These are phyloP conservation scores for Neofusicoccum laricinum DNA, from an alignment of 2,329 filamentous ascomycete species.

Conservation along the genomic window DNA sequence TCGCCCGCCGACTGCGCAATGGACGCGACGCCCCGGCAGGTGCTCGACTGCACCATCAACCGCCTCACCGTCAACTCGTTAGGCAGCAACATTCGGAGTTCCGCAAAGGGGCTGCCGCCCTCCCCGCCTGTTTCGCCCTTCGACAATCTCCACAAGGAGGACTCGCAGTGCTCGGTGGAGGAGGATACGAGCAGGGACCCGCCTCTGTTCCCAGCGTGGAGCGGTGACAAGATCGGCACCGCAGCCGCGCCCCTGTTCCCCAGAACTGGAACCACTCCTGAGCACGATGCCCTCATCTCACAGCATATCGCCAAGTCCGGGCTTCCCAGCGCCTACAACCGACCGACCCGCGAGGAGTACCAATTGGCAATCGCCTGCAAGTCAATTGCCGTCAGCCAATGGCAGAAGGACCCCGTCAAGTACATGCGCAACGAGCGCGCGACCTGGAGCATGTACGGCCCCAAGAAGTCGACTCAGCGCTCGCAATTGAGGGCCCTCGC, in stretches of 20 bases:
- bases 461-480: conserved; percentile 35
- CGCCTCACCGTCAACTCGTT: conserved; percentile 19
- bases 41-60: conserved; percentile 23
- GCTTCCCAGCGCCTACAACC: conserved; percentile 24
- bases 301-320: conserved; percentile 28
- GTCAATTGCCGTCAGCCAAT: conserved; percentile 40
- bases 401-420: conserved; percentile 40
- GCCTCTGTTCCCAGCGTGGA: conserved; percentile 32
- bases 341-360: conserved; percentile 36
- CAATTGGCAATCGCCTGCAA: conserved; percentile 32
- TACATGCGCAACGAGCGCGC: conserved; percentile 56
- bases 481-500: conserved; percentile 34
- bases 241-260: conserved; percentile 33
- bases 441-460: conserved; percentile 44
- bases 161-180: conserved; percentile 29
- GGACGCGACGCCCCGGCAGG: conserved; percentile 22
- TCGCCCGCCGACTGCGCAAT: conserved; percentile 23
- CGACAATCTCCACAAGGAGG: conserved; percentile 36
- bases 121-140: conserved; percentile 41
- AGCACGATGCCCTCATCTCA: conserved; percentile 24
- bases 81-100: conserved; percentile 30
- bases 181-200: conserved; percentile 31
- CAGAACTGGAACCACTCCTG: conserved; percentile 9
- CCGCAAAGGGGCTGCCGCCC: conserved; percentile 18
- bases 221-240: conserved; percentile 26